These are phyloP conservation scores for Metschnikowia noctiluminum DNA, from an alignment of 805 yeast genomes.

Conservation along the genomic window DNA sequence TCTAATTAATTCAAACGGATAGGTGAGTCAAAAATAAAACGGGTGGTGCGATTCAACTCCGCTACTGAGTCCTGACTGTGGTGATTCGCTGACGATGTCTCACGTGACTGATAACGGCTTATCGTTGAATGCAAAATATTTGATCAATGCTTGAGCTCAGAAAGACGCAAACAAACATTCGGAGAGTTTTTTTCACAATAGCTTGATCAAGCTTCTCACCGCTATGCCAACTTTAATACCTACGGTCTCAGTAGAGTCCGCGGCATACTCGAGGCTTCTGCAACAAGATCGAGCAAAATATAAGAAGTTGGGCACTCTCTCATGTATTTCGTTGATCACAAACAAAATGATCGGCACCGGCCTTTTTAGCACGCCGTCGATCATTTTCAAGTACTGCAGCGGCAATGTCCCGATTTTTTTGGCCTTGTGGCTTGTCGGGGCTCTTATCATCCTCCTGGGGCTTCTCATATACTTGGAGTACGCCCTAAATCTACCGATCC, in stretches of 20 bases:
- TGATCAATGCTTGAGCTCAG: background rate
- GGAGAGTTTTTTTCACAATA: background rate
- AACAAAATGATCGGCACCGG: constrained; percentile 77
- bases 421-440: constrained; percentile 34
- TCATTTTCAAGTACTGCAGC: constrained; percentile 50
- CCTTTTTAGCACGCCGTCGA: constrained; percentile 64
- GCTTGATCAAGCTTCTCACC: background rate
- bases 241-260: constrained; percentile 8
- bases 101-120: constrained; percentile 7
- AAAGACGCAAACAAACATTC: background rate
- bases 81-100: constrained; percentile 5
- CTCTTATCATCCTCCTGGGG: constrained; percentile 37
- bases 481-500: constrained; percentile 39
- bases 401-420: constrained; percentile 39
- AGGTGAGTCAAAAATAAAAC: too few relatives aligned
- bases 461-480: constrained; percentile 39
- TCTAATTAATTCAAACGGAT: background rate
- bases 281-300: constrained; percentile 5
- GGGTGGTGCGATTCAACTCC: too few relatives aligned
- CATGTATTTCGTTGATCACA: constrained; percentile 47
- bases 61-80: too few relatives aligned
- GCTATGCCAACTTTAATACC: constrained; percentile 14
- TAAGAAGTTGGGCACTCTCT: constrained; percentile 23
- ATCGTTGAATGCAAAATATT: background rate
- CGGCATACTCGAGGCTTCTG: constrained; percentile 9